These are phyloP conservation scores for Trichosporon sp. DNA, from an alignment of 1,284 basidiomycete genomes.

Conservation along the genomic window DNA sequence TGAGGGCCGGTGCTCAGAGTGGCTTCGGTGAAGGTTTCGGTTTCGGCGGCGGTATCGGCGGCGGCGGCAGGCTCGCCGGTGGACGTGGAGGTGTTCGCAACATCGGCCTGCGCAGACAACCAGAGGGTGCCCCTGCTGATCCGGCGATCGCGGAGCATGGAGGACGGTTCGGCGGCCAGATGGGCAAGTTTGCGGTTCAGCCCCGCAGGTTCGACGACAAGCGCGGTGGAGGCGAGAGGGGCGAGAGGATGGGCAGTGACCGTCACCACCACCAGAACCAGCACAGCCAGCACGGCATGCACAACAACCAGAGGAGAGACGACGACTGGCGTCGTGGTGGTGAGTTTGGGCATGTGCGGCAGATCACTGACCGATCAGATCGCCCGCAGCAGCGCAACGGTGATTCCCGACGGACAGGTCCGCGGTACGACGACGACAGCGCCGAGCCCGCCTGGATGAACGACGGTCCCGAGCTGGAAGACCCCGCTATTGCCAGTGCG, in stretches of 20 bases:
- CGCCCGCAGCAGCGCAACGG: constrained; percentile 31
- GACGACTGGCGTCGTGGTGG: constrained; percentile 34
- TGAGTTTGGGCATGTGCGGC: constrained; percentile 1
- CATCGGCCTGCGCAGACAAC: constrained; percentile 24
- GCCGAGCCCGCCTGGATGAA: constrained; percentile 54
- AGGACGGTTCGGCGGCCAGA: constrained; percentile 34
- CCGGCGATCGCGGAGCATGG: constrained; percentile 33
- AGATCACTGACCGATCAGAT: neutral
- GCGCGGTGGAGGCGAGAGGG: constrained; percentile 28
- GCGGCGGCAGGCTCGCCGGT: constrained; percentile 33
- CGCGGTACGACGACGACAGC: constrained; percentile 40
- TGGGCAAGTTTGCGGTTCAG: constrained; percentile 45
- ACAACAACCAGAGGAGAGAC: constrained; percentile 25
- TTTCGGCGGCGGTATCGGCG: constrained; percentile 52
- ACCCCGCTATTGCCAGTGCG: constrained; percentile 40
- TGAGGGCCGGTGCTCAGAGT: constrained; percentile 31
- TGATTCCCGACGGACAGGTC: constrained; percentile 25
- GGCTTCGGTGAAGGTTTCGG: constrained; percentile 54
- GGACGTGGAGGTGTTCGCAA: constrained; percentile 15
- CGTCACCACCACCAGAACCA: constrained; percentile 26
- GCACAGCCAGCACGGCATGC: constrained; percentile 19
- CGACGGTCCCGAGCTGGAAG: constrained; percentile 36
- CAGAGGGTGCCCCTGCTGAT: constrained; percentile 27
- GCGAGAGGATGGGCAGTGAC: constrained; percentile 38
- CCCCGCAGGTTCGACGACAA: constrained; percentile 16